These are phyloP conservation scores for Talaromyces trachyspermus DNA, from an alignment of 495 filamentous ascomycete genomes.

Conservation along the genomic window DNA sequence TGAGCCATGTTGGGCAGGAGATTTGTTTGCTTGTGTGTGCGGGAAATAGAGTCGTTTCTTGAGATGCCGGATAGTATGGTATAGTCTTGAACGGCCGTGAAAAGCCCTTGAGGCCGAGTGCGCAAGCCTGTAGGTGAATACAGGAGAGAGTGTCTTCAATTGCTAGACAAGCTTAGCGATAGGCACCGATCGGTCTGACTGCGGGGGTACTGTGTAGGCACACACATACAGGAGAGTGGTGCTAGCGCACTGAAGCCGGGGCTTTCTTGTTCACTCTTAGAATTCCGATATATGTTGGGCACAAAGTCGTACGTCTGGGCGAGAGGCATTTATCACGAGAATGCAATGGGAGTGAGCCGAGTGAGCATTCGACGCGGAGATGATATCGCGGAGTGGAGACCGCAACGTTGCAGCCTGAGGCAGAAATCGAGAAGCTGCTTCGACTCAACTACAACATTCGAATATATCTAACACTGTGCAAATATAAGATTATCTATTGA, in stretches of 20 bases:
- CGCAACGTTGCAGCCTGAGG: constrained; percentile 18
- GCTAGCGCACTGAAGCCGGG: not conserved
- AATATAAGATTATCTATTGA: too few relatives aligned
- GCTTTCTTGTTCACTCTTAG: not conserved
- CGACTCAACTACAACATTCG: not conserved
- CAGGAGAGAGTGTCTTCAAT: not conserved
- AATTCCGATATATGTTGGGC: too few relatives aligned
- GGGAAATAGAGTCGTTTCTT: constrained; percentile 5
- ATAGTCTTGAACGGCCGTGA: not conserved
- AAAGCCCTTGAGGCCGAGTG: too few relatives aligned
- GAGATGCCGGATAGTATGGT: not conserved
- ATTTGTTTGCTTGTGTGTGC: not conserved
- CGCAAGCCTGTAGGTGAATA: too few relatives aligned
- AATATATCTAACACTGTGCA: too few relatives aligned
- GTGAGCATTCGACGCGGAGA: constrained; percentile 1
- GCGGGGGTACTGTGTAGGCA: not conserved
- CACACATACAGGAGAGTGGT: not conserved
- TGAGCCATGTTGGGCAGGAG: constrained; percentile 41
- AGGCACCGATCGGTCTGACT: constrained; percentile 3
- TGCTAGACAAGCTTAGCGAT: not conserved
- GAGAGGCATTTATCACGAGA: not conserved
- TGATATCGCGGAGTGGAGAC: constrained; percentile 15
- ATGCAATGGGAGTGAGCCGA: constrained; percentile 1
- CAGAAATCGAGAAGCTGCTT: constrained; percentile 5
- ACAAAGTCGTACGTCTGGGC: too few relatives aligned